phyloP scores from a whole-genome alignment of 192 early-diverging fungal species.

The Coemansia sp. region DNA sequence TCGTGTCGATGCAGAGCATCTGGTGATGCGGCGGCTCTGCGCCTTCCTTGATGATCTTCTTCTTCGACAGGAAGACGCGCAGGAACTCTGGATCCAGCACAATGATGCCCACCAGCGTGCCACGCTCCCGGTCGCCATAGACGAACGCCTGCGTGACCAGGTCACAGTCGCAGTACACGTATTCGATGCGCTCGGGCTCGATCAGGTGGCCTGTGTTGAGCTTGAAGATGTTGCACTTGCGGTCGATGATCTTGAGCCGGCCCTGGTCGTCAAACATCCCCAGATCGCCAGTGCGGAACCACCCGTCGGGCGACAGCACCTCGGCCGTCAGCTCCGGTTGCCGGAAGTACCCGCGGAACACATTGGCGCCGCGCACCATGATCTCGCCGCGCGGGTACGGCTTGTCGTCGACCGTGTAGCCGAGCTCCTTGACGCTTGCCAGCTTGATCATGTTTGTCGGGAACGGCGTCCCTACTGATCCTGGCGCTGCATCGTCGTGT shows the following conservation, averaged over 20 bases:
- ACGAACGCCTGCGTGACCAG: constrained; percentile 73
- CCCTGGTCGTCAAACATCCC: constrained; percentile 86
- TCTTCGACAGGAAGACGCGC: constrained; percentile 53
- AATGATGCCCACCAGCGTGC: constrained; percentile 71
- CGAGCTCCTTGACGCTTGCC: constrained; percentile 85
- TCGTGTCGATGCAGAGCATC: constrained; percentile 65
- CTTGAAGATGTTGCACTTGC: constrained; percentile 95
- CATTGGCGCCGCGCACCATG: constrained; percentile 76
- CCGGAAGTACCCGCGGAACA: constrained; percentile 86
- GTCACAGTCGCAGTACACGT: constrained; percentile 77
- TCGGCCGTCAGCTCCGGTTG: constrained; percentile 76
- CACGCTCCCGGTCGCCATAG: constrained; percentile 78
- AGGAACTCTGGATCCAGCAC: constrained; percentile 69
- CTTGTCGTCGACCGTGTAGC: constrained; percentile 78
- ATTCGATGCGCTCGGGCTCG: constrained; percentile 92
- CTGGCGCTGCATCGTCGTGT: constrained; percentile 62
- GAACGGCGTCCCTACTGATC: constrained; percentile 74
- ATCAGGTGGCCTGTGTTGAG: constrained; percentile 88
- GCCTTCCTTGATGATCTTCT: constrained; percentile 48
- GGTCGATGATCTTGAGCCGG: constrained; percentile 85
- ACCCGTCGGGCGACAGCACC: constrained; percentile 76
- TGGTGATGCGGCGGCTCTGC: constrained; percentile 55
- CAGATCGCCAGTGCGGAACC: constrained; percentile 94
- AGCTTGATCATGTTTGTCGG: constrained; percentile 81
- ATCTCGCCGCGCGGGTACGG: constrained; percentile 88